Conservation (phyloP, 768 basidiomycete genomes). For the Steccherinum ochraceum region DNA sequence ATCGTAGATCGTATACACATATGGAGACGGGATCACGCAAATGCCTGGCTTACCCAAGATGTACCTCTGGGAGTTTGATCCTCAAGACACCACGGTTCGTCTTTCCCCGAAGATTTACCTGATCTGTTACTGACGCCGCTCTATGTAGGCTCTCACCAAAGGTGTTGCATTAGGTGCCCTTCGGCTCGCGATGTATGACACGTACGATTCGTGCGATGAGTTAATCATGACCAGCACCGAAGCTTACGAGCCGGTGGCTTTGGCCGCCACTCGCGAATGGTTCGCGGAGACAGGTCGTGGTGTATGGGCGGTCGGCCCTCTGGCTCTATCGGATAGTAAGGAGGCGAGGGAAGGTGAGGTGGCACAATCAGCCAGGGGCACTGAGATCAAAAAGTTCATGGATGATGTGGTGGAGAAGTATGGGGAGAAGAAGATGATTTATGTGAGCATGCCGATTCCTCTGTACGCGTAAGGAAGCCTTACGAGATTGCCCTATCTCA, state of each 20-base stretch:
- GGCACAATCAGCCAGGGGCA: conserved; percentile 5
- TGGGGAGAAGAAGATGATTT: conserved; percentile 16
- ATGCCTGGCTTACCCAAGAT: too few relatives aligned
- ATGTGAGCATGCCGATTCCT: conserved; percentile 9
- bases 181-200: too few relatives aligned
- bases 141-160: too few relatives aligned
- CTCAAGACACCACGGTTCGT: too few relatives aligned
- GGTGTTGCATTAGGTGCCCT: too few relatives aligned
- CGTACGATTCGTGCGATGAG: conserved; percentile 12
- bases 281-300: conserved; percentile 10
- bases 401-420: conserved; percentile 6
- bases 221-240: conserved; percentile 8
- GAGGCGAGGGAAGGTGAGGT: conserved; percentile 5
- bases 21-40: too few relatives aligned
- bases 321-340: conserved; percentile 7
- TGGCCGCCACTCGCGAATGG: conserved; percentile 10
- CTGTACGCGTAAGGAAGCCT: neutral
- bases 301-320: conserved; percentile 11
- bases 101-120: too few relatives aligned
- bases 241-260: conserved; percentile 9
- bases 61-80: too few relatives aligned
- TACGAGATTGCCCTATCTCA: conserved; percentile 1
- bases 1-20: too few relatives aligned
- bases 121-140: too few relatives aligned
- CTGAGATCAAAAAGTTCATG: conserved; percentile 12